Evolutionary conservation across 345 rosid species (phyloP), one percentile per base, ranked within the genome.

Genomic region (Hibiscus syriacus): DNA sequence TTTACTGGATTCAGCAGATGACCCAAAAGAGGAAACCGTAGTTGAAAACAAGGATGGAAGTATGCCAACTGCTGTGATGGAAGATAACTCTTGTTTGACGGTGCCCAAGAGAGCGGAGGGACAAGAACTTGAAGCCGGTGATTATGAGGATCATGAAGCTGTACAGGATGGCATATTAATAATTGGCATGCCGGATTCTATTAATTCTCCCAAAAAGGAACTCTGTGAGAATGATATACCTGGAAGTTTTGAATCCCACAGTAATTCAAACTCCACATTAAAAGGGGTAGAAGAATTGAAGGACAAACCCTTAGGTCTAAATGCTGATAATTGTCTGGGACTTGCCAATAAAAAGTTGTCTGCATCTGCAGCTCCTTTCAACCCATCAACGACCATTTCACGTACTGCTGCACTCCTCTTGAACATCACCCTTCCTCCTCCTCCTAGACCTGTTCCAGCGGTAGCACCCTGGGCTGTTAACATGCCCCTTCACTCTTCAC

Each of bases 361-460:
- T 62, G 99, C 99, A 63, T 91, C 97, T 58, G 99, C 99, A 64
- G 92, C 88, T 73, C 97, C 99, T 55, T 91, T 91, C 72, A 91
- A 85, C 77, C 97, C 99, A 50, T 81, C 92, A 50, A 76, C 86
- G 65, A 72, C 83, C 23, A 69, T 83, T 72, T 72, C 86, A 67
- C 92, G 91, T 67, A 76, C 84, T 81, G 64, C 85, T 19, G 87
- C 91, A 11, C 74, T 79, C 54, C 69, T 84, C 72, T 77, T 91
- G 83, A 91, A 76, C 70, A 83, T 91, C 61, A 67, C 88, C 26
- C 78, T 80, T 56, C 87, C 87, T 72, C 66, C 85, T 70, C 67
- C 84, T 58, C 82, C 85, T 62, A 80, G 83, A 74, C 74, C 85
- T 66, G 82, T 85, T 66, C 86, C 90, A 30, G 68, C 80, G 64